These are phyloP conservation scores for Durusdinium trenchii DNA, from an alignment of 73 alveolate species.

Conservation along the genomic window DNA sequence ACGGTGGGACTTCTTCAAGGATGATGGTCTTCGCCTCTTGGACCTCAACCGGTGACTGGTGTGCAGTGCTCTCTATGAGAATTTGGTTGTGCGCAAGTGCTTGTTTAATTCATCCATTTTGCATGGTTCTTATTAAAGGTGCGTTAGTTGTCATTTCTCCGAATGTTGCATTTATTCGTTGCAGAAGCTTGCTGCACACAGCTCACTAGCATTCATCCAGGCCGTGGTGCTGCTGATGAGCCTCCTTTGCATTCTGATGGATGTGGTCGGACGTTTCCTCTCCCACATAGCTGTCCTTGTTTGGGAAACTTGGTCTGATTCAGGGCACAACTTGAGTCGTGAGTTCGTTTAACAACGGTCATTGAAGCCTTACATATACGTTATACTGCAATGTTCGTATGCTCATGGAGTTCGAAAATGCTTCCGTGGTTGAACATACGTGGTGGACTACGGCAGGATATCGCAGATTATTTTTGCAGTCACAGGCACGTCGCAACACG, in stretches of 20 bases:
- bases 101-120: background rate
- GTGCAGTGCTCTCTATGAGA: too few relatives aligned
- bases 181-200: background rate
- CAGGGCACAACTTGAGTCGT: too few relatives aligned
- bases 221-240: slow-evolving; percentile 39
- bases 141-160: background rate
- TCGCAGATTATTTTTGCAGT: too few relatives aligned
- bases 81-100: too few relatives aligned
- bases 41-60: too few relatives aligned
- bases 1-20: background rate
- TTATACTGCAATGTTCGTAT: too few relatives aligned
- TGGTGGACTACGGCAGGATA: too few relatives aligned
- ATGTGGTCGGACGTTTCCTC: slow-evolving; percentile 52
- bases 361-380: too few relatives aligned
- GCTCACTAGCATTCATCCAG: background rate
- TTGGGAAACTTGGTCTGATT: background rate
- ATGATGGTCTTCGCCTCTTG: slow-evolving; percentile 12
- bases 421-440: too few relatives aligned
- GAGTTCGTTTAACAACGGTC: too few relatives aligned
- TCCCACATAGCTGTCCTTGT: slow-evolving; percentile 18
- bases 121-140: background rate
- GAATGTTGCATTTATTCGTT: background rate
- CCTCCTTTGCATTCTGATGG: slow-evolving; percentile 29
- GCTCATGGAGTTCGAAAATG: too few relatives aligned
- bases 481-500: too few relatives aligned